These are phyloP conservation scores for Nothopassalora personata DNA, from an alignment of 2,329 filamentous ascomycete species.

Conservation along the genomic window DNA sequence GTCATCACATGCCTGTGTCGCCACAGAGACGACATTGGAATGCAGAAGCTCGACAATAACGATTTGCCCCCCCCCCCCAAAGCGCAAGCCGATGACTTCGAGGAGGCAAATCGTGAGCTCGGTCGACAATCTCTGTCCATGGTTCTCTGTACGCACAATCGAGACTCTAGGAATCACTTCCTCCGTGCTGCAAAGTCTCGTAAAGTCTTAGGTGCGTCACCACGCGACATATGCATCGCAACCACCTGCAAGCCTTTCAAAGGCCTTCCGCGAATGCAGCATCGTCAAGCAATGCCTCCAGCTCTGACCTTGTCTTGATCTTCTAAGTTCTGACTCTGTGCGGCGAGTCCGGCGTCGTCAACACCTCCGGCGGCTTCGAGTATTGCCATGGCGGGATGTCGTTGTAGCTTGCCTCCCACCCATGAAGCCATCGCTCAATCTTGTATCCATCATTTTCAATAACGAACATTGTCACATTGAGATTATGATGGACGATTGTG, in stretches of 20 bases:
- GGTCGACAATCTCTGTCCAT: no score
- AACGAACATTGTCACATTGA: slow-evolving; percentile 36
- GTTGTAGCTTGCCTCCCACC: slow-evolving; percentile 27
- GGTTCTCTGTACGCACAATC: no score
- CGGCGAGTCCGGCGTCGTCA: slow-evolving; percentile 4
- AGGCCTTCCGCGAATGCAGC: slow-evolving; percentile 7
- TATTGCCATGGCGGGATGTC: slow-evolving; percentile 16
- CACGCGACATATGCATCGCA: slow-evolving; percentile 14
- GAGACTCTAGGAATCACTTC: no score
- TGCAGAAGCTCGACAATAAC: neutral
- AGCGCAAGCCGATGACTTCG: no score
- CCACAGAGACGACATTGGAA: neutral
- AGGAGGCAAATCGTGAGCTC: no score
- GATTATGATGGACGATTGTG: slow-evolving; percentile 50
- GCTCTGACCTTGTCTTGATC: slow-evolving; percentile 6
- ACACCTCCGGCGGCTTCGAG: slow-evolving; percentile 4
- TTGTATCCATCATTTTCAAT: slow-evolving; percentile 46
- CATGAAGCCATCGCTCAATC: slow-evolving; percentile 43
- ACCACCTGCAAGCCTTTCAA: slow-evolving; percentile 14
- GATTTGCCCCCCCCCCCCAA: neutral
- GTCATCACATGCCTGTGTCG: neutral
- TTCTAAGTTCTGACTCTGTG: slow-evolving; percentile 10
- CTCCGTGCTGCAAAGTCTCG: slow-evolving; percentile 4
- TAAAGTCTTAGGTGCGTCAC: slow-evolving; percentile 12
- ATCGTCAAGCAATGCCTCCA: slow-evolving; percentile 10